phyloP scores from a whole-genome alignment of 345 rosid species.

The Camelina neglecta region DNA sequence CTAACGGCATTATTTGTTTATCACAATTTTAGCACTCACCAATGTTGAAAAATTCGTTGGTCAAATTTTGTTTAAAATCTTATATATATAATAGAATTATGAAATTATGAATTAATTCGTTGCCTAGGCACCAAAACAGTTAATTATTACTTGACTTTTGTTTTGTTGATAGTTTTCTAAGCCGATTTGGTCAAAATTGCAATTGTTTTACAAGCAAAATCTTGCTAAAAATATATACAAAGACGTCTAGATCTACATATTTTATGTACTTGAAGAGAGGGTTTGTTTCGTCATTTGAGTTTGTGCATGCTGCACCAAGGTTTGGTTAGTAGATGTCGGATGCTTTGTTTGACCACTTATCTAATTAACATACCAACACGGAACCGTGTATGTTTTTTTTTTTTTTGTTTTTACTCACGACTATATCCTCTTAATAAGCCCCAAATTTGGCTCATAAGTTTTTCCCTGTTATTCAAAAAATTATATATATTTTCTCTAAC shows the following conservation, averaged over 20 bases:
- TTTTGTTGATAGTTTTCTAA: not conserved
- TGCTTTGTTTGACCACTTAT: constrained; percentile 24
- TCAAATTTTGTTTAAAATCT: too few species aligned
- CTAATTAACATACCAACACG: not conserved
- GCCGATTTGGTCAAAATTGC: not conserved
- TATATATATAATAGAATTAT: too few species aligned
- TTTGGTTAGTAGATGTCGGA: not conserved
- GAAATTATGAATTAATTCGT: too few species aligned
- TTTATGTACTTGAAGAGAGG: not conserved
- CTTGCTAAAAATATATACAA: too few species aligned
- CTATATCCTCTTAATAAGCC: not conserved
- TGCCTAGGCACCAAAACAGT: not conserved
- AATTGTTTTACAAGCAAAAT: not conserved
- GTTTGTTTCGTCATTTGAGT: not conserved
- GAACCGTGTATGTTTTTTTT: constrained; percentile 5
- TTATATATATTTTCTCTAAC: too few species aligned
- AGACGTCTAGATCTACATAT: not conserved
- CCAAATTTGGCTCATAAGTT: not conserved
- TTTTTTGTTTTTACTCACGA: too few species aligned
- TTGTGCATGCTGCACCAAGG: not conserved
- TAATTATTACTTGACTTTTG: not conserved
- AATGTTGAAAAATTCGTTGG: not conserved
- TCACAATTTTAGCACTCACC: not conserved
- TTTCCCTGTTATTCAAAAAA: too few species aligned
- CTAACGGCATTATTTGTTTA: not conserved